phyloP scores from a whole-genome alignment of 1,284 basidiomycete genomes.

The Omphalotus olearius region DNA sequence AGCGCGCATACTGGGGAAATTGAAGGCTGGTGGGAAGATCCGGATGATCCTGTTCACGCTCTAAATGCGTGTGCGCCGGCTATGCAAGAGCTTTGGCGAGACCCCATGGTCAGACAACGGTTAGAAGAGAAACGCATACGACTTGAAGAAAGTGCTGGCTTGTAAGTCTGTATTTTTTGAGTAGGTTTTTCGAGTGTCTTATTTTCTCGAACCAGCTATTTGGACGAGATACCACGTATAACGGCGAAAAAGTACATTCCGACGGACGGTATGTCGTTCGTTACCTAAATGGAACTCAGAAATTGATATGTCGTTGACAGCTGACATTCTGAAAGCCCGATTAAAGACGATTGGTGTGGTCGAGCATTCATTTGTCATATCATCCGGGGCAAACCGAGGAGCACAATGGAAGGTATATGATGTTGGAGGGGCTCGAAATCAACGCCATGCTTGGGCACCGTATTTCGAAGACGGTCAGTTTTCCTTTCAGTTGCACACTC shows the following conservation, averaged over 20 bases:
- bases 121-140: constrained; percentile 61
- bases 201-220: constrained; percentile 45
- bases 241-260: constrained; percentile 78
- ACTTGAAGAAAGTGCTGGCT: constrained; percentile 77
- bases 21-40: constrained; percentile 81
- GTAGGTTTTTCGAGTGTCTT: constrained; percentile 8
- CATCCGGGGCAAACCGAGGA: constrained; percentile 50
- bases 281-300: not conserved
- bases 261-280: constrained; percentile 54
- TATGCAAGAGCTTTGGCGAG: constrained; percentile 72
- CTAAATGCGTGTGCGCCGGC: constrained; percentile 56
- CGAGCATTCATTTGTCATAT: constrained; percentile 70
- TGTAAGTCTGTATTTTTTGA: constrained; percentile 45
- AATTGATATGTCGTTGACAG: constrained; percentile 28
- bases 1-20: constrained; percentile 64
- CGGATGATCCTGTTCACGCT: constrained; percentile 70
- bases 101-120: constrained; percentile 53
- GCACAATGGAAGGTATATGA: constrained; percentile 77
- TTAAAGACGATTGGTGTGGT: constrained; percentile 75
- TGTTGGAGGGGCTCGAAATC: constrained; percentile 72
- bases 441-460: constrained; percentile 78
- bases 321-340: constrained; percentile 68
- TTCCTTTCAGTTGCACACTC: not conserved
- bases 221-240: constrained; percentile 74
- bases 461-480: constrained; percentile 74